Evolutionary conservation across 192 early-diverging fungal species (phyloP).

Genomic region (Spinellus fusiger): DNA sequence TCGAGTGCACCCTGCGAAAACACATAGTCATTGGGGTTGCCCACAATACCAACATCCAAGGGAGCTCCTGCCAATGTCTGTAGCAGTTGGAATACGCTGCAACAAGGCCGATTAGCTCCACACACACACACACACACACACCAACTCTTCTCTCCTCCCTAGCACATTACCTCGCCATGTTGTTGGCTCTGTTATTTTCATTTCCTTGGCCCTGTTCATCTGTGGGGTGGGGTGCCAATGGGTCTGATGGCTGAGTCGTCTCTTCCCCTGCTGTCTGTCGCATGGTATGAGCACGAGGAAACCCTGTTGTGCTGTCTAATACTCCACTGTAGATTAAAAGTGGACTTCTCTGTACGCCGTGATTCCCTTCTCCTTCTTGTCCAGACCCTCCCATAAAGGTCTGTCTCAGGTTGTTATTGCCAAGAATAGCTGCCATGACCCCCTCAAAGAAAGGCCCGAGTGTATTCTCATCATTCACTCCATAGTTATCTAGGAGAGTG

Average conservation of each 20-base stretch:
- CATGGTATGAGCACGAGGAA: too few species aligned
- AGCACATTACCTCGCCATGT: conserved; percentile 2
- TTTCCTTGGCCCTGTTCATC: too few species aligned
- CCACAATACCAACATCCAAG: conserved; percentile 40
- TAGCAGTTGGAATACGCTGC: conserved; percentile 18
- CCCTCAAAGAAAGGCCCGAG: not conserved
- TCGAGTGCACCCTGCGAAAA: conserved; percentile 79
- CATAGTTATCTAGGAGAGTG: not conserved
- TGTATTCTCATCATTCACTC: not conserved
- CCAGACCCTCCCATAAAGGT: too few species aligned
- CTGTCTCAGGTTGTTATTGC: too few species aligned
- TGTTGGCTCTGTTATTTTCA: not conserved
- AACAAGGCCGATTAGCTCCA: not conserved
- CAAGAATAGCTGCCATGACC: not conserved
- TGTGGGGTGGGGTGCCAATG: too few species aligned
- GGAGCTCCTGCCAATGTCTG: conserved; percentile 33
- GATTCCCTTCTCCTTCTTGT: not conserved
- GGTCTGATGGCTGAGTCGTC: too few species aligned
- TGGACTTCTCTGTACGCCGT: not conserved
- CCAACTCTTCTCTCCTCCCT: not conserved
- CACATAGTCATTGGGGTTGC: conserved; percentile 78
- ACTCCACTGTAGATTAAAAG: not conserved
- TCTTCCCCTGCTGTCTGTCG: too few species aligned
- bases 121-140: not conserved
- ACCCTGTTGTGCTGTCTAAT: not conserved